Evolutionary conservation across 2,329 filamentous ascomycete species (phyloP).

Genomic region (Ophiocordyceps australis): DNA sequence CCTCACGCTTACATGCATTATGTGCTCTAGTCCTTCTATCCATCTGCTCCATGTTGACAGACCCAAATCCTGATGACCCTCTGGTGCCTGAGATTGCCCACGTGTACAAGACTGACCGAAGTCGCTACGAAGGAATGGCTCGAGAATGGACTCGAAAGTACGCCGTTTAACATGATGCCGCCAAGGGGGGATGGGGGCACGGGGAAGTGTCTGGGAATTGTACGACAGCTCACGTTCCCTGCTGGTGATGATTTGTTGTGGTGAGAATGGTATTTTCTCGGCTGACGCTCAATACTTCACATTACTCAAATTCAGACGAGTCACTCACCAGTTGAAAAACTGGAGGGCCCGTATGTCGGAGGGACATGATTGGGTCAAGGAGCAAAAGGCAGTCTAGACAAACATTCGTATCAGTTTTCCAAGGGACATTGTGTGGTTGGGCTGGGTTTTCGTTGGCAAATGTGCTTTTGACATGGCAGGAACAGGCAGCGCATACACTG

Average conservation of each 20-base stretch:
- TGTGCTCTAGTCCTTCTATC: slow-evolving; percentile 65
- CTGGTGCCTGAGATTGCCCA: slow-evolving; percentile 98
- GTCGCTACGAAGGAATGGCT: slow-evolving; percentile 89
- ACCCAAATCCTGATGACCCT: slow-evolving; percentile 97
- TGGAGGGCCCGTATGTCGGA: no score
- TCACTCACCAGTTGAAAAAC: no score
- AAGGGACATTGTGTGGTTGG: slow-evolving; percentile 18
- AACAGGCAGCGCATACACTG: slow-evolving; percentile 6
- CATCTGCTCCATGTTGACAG: slow-evolving; percentile 99
- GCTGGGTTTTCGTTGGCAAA: slow-evolving; percentile 17
- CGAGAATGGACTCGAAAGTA: slow-evolving; percentile 99
- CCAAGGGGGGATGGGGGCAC: no score
- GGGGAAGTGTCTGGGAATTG: no score
- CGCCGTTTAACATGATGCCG: slow-evolving; percentile 77
- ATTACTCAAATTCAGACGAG: no score
- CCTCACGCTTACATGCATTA: no score
- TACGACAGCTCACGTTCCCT: no score
- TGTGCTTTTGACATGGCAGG: slow-evolving; percentile 4
- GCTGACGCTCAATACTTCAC: no score
- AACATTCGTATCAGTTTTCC: slow-evolving; percentile 16
- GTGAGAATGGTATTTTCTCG: no score
- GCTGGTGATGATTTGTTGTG: no score
- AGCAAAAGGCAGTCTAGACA: slow-evolving; percentile 15
- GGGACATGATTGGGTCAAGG: no score
- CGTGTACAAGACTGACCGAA: slow-evolving; percentile 97